Evolutionary conservation across 2,329 filamentous ascomycete species (phyloP), one percentile per base, ranked within the genome.

Genomic region (Aspergillus sp.): DNA sequence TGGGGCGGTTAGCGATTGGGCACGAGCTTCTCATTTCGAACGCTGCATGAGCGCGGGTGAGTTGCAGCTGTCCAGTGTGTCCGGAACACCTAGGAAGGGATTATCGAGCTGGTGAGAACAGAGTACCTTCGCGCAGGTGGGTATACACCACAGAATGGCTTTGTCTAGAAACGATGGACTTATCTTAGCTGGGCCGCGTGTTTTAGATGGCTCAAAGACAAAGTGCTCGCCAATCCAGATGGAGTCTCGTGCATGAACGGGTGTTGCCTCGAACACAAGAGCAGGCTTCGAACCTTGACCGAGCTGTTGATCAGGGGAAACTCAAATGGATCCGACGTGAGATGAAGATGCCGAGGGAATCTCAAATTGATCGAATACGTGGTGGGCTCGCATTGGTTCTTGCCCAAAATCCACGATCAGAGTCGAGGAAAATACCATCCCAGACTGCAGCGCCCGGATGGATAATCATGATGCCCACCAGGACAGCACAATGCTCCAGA

Each of bases 1-100:
- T 49, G 55, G 46, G 57, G 62, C 62, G 59, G 57, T 52, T 65
- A 65, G 61, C 57, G 62, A 65, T 65, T 65, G 63, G 63, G 60
- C 37, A 50, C 53, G 56, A 54, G 41, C 31, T 27, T 62, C 57
- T 55, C 33, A 58, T 55, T 58, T 59, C 40, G 44, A 45, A 56
- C 21, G 52, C 27, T 57, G 60, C 56, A 60, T 54, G 51, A 49
- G 50, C 25, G 41, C 27, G 14, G 45, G 39, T 31, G 37, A 52
- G 40, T 27, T 55, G 51, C 56, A 58, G 56, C 40, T 55, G 46
- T 48, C 39, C 27, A n/a, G 46, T 15, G 23, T 21, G 21, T 21
- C 11, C 17, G 17, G 52, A n/a, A n/a, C 23, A 31, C 49, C 23
- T 35, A 40, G 12, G 27, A 23, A 17, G 27, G 17, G 23, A 45